A percentile compares a stretch with the other conserved stretches of the same genome.
Evolutionary conservation across 768 basidiomycete species (phyloP).

Genomic region (Coprinellus aureogranulatus): DNA sequence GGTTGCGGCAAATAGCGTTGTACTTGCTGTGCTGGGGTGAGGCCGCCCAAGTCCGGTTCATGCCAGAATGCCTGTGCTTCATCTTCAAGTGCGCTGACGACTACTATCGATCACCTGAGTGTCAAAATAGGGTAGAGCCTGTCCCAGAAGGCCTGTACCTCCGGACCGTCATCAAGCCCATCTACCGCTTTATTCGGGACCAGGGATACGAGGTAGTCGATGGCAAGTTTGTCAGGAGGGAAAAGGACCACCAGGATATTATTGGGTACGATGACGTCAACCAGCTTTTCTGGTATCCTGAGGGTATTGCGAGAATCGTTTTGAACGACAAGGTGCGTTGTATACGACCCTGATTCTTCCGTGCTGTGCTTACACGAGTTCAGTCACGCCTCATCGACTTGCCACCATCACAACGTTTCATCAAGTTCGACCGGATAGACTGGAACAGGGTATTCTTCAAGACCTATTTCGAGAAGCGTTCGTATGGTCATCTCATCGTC

Average conservation of each 20-base stretch:
- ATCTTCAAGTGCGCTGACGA: slow-evolving; percentile 99
- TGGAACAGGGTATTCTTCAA: slow-evolving; percentile 98
- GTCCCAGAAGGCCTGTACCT: slow-evolving; percentile 96
- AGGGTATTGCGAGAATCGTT: slow-evolving; percentile 91
- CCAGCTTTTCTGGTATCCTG: slow-evolving; percentile 99
- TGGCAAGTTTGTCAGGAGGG: slow-evolving; percentile 89
- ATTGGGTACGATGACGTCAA: slow-evolving; percentile 99
- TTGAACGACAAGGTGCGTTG: slow-evolving; percentile 79
- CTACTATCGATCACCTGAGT: slow-evolving; percentile 98
- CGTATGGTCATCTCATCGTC: slow-evolving; percentile 94
- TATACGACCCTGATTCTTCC: not conserved
- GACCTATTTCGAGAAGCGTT: slow-evolving; percentile 97
- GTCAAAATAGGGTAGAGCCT: slow-evolving; percentile 87
- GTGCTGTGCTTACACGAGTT: slow-evolving; percentile 6
- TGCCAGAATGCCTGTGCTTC: slow-evolving; percentile 96
- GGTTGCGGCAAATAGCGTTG: slow-evolving; percentile 92
- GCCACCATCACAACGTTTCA: slow-evolving; percentile 87
- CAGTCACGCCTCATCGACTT: slow-evolving; percentile 90
- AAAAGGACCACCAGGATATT: slow-evolving; percentile 89
- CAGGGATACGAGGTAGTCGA: slow-evolving; percentile 97
- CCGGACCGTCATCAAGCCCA: slow-evolving; percentile 83
- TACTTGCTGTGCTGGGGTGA: slow-evolving; percentile 98
- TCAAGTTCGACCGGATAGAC: slow-evolving; percentile 95
- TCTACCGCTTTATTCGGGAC: slow-evolving; percentile 95
- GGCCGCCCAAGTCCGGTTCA: slow-evolving; percentile 94